These are phyloP conservation scores for Ambrosia artemisiifolia DNA, from an alignment of 129 eudicot species.

Conservation along the genomic window DNA sequence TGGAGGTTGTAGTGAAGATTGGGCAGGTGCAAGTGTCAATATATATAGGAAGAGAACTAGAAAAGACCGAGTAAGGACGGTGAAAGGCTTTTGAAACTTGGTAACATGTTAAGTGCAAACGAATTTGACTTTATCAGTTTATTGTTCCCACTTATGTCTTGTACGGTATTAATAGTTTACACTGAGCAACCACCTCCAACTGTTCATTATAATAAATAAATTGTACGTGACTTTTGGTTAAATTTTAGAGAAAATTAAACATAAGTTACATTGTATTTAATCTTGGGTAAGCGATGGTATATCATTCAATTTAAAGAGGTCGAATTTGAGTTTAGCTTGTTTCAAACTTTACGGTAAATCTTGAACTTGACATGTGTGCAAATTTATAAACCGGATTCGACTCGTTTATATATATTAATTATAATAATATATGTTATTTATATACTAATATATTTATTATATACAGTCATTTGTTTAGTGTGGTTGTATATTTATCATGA, in stretches of 20 bases:
- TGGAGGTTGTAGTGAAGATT: not conserved
- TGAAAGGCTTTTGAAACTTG: not conserved
- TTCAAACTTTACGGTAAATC: not conserved
- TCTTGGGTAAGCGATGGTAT: too few species aligned
- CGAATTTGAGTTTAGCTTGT: not conserved
- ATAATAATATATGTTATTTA: too few species aligned
- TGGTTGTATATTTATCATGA: too few species aligned
- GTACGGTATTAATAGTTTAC: not conserved
- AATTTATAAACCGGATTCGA: too few species aligned
- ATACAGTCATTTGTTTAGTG: not conserved
- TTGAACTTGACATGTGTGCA: not conserved
- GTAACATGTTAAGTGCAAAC: too few species aligned
- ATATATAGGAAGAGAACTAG: constrained; percentile 23
- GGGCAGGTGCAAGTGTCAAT: not conserved
- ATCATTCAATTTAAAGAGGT: too few species aligned
- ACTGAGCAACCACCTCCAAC: not conserved
- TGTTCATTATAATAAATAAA: not conserved
- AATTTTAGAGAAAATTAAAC: not conserved
- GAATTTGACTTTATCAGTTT: not conserved
- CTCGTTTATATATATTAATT: too few species aligned
- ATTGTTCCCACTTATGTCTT: not conserved
- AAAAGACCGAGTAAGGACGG: constrained; percentile 26
- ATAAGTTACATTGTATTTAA: not conserved
- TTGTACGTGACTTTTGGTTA: not conserved
- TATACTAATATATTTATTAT: too few species aligned